Evolutionary conservation across 2,329 filamentous ascomycete species (phyloP).

Genomic region (Arthrobotrys sphaeroides): DNA sequence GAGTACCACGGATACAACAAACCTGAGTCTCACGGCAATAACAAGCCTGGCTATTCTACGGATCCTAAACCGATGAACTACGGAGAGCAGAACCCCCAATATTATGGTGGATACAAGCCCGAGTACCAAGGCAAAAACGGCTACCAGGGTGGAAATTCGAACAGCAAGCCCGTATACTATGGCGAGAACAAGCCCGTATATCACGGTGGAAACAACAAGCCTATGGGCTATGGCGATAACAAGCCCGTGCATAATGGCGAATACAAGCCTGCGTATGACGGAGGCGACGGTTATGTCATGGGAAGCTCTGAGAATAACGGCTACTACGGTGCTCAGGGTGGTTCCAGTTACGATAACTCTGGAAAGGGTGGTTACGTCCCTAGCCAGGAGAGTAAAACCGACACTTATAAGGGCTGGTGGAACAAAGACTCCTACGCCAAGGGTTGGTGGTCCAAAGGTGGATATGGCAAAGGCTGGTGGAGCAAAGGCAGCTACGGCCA

Average conservation of each 20-base stretch:
- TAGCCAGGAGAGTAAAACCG: background rate
- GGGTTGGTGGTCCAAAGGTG: slow-evolving; percentile 14
- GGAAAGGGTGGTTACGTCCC: background rate
- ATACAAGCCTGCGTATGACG: background rate
- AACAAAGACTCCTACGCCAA: slow-evolving; percentile 14
- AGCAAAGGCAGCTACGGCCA: background rate
- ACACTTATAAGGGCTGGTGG: slow-evolving; percentile 26
- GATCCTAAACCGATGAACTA: background rate
- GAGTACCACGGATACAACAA: background rate
- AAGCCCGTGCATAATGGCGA: background rate
- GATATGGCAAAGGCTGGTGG: slow-evolving; percentile 29
- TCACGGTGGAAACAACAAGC: background rate
- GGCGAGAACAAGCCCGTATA: background rate
- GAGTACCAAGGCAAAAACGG: background rate
- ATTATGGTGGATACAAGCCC: background rate
- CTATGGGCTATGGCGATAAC: background rate
- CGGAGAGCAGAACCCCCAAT: background rate
- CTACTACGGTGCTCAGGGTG: background rate
- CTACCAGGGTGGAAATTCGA: no score
- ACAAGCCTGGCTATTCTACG: background rate
- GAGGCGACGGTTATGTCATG: slow-evolving; percentile 7
- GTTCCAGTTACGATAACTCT: background rate
- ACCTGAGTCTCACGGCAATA: background rate
- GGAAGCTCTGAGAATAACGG: background rate
- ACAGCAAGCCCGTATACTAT: background rate